Percentiles rank a stretch among this genome's conserved stretches.
These are phyloP conservation scores for Harrya chromipes DNA, from an alignment of 768 basidiomycete species.

Conservation along the genomic window DNA sequence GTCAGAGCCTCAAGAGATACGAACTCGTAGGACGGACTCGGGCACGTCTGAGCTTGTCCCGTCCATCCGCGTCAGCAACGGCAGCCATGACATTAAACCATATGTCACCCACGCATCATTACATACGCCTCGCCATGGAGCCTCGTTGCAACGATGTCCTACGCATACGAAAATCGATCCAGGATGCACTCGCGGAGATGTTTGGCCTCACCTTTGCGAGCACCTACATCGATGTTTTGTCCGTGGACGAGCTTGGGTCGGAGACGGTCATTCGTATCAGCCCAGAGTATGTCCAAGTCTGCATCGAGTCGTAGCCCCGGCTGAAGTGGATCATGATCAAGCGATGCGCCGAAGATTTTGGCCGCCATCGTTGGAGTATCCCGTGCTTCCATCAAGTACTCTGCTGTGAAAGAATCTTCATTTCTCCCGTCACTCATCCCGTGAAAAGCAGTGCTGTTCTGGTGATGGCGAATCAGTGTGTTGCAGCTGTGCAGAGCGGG, in stretches of 20 bases:
- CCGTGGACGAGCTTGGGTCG: conserved; percentile 34
- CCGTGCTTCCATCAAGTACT: conserved; percentile 23
- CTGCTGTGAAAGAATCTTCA: conserved; percentile 24
- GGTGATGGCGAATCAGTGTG: too few relatives aligned
- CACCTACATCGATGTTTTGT: conserved; percentile 58
- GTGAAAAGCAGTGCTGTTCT: conserved; percentile 3
- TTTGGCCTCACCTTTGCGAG: conserved; percentile 54
- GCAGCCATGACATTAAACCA: conserved; percentile 16
- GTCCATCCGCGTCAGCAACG: background rate
- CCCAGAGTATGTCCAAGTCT: conserved; percentile 14
- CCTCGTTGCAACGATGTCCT: conserved; percentile 39
- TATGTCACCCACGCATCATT: conserved; percentile 21
- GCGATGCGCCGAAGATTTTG: conserved; percentile 23
- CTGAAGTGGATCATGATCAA: conserved; percentile 4
- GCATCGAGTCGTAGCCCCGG: background rate
- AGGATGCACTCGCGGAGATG: conserved; percentile 50
- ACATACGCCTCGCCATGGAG: conserved; percentile 22
- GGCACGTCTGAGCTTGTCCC: too few relatives aligned
- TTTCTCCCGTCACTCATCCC: conserved; percentile 32
- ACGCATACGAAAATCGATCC: conserved; percentile 50
- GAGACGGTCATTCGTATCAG: conserved; percentile 23
- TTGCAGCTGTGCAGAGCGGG: too few relatives aligned
- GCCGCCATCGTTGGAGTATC: conserved; percentile 26
- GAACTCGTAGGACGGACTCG: too few relatives aligned
- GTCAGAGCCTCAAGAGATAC: too few relatives aligned